phyloP scores from a whole-genome alignment of 148 eudicot species.

The Chenopodium quinoa region DNA sequence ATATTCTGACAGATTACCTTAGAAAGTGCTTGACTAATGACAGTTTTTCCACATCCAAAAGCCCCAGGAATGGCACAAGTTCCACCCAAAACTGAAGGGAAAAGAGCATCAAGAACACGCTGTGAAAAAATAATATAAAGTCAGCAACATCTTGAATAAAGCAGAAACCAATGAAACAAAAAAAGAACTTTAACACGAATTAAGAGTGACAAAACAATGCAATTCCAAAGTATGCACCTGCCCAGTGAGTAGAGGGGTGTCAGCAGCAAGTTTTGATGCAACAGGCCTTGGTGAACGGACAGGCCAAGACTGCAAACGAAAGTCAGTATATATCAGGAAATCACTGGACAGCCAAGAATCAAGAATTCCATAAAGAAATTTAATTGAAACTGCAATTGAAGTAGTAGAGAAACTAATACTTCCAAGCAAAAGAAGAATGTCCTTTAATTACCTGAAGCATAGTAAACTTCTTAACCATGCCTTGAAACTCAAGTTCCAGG shows the following conservation, averaged over 20 bases:
- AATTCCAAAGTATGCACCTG: constrained; percentile 51
- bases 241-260: constrained; percentile 95
- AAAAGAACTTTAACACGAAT: constrained; percentile 12
- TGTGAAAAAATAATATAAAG: constrained; percentile 27
- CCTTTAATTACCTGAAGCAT: constrained; percentile 82
- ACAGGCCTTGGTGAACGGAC: constrained; percentile 98
- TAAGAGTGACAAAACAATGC: not conserved
- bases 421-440: constrained; percentile 13
- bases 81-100: constrained; percentile 99
- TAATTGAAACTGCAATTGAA: not conserved
- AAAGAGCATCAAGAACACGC: constrained; percentile 99
- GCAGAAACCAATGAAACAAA: not conserved
- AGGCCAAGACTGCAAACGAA: constrained; percentile 78
- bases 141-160: constrained; percentile 14
- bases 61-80: constrained; percentile 99
- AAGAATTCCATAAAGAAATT: not conserved
- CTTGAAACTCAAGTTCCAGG: constrained; percentile 97
- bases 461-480: constrained; percentile 82
- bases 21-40: constrained; percentile 98
- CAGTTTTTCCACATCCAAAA: constrained; percentile 99
- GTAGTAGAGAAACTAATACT: not conserved
- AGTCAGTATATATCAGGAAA: not conserved
- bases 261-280: constrained; percentile 97
- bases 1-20: constrained; percentile 46
- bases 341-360: not conserved